Evolutionary conservation across 2,329 filamentous ascomycete genomes (phyloP), one percentile per base, ranked within the genome.

Genomic region (Exophiala lecanii-corni): DNA sequence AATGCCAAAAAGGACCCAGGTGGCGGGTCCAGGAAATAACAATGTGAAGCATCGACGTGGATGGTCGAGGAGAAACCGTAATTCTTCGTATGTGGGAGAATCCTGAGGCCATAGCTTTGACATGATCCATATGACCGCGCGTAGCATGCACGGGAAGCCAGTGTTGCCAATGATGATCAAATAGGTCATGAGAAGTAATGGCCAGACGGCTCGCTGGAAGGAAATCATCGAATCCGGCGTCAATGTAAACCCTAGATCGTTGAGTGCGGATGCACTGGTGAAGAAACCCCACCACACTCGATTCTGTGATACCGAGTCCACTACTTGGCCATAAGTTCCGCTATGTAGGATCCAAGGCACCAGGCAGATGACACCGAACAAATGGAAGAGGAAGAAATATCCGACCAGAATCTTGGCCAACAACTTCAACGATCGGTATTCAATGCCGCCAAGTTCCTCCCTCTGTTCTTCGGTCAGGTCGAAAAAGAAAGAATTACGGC

Each of bases 21-120:
- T 97, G 2, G 91, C 88, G 41, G 80, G 81, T 0, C 85, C 82
- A 0, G 92, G 92, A 55, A 98, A 98, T 0, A 98, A 72, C 10
- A 98, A 72, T 0, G 92, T 98, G 60, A 98, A 98, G 66, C 92
- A 98, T 41, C 92, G 85, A 60, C 92, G 84, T 1, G 92, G 92
- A 56, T 98, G 92, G 58, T 97, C 91, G 1, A 98, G 76, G 15
- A 98, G 70, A 57, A 98, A 98, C 26, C 79, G 78, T 9, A 97
- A 70, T 62, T 96, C 91, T 62, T 98, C 91, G 80, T 86, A 95
- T 1, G 94, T 62, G 1, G 83, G 82, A 18, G 81, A 86, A 5
- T 72, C 75, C 18, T 66, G 67, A 3, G 85, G 81, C 1, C 82
- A 76, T 36, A 85, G 53, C 42, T 82, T 79, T 9, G 86, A 87